phyloP scores from a whole-genome alignment of 2,329 filamentous ascomycete species.

The Colletotrichum noveboracense region DNA sequence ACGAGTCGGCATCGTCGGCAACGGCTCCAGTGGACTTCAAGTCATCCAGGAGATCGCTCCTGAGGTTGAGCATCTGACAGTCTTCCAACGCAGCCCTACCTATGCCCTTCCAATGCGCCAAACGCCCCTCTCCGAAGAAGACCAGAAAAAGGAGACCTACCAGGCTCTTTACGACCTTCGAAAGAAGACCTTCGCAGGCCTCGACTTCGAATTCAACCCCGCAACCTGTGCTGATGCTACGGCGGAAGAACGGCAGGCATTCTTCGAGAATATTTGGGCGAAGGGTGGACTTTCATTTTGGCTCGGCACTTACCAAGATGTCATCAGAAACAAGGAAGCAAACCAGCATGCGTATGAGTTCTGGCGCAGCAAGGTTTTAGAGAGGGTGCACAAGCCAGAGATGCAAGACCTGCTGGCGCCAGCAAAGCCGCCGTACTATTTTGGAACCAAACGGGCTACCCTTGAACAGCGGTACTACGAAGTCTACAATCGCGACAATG shows the following conservation, averaged over 20 bases:
- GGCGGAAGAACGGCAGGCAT: background rate
- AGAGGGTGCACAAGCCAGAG: background rate
- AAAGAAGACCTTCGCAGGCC: background rate
- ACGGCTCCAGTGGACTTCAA: background rate
- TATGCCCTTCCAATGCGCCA: background rate
- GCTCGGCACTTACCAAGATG: background rate
- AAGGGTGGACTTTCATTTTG: background rate
- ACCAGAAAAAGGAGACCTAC: background rate
- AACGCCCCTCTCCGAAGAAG: background rate
- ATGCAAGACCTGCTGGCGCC: background rate
- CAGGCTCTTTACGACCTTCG: background rate
- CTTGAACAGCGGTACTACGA: background rate
- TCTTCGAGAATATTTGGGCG: background rate
- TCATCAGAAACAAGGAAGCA: background rate
- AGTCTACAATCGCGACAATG: background rate
- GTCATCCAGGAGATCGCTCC: background rate
- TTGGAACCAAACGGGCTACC: background rate
- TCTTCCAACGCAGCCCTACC: background rate
- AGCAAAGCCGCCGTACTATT: background rate
- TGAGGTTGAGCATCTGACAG: background rate
- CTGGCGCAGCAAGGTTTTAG: background rate
- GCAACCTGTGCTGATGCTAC: background rate
- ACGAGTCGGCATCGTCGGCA: background rate
- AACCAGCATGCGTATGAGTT: background rate
- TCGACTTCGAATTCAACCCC: background rate